Percentiles rank a stretch among this genome's conserved stretches.
Conservation (phyloP, 805 yeast genomes). For the Maudiozyma bulderi region DNA sequence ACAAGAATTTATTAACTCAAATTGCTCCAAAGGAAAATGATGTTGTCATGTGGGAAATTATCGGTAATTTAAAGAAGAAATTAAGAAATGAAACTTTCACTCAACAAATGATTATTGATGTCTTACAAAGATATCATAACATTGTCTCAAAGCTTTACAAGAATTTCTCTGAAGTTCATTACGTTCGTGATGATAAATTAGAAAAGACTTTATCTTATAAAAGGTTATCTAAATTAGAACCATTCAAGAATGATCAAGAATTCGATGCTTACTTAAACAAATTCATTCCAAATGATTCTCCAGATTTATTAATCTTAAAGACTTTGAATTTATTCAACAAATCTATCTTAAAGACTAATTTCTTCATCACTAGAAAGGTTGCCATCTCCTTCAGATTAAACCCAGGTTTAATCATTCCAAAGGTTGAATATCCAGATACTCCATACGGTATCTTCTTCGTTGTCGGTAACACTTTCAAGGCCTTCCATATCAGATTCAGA, state of each 20-base stretch:
- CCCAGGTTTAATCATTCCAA: slow-evolving; percentile 71
- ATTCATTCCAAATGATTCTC: slow-evolving; percentile 67
- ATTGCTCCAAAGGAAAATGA: slow-evolving; percentile 53
- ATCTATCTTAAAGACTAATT: slow-evolving; percentile 84
- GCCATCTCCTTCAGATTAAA: slow-evolving; percentile 88
- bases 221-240: slow-evolving; percentile 68
- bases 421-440: slow-evolving; percentile 78
- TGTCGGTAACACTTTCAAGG: slow-evolving; percentile 94
- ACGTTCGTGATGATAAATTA: slow-evolving; percentile 45
- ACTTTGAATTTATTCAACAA: slow-evolving; percentile 80
- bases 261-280: slow-evolving; percentile 58
- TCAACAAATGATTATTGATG: slow-evolving; percentile 68
- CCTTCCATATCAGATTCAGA: slow-evolving; percentile 93
- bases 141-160: slow-evolving; percentile 77
- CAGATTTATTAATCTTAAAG: slow-evolving; percentile 65
- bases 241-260: slow-evolving; percentile 65
- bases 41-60: slow-evolving; percentile 58
- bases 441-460: slow-evolving; percentile 93
- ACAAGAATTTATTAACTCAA: slow-evolving; percentile 54
- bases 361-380: slow-evolving; percentile 86
- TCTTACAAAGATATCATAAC: slow-evolving; percentile 58
- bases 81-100: slow-evolving; percentile 90
- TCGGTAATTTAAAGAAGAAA: slow-evolving; percentile 74
- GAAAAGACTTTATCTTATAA: slow-evolving; percentile 80
- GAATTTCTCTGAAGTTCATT: slow-evolving; percentile 85